Evolutionary conservation across 441 rosid species (phyloP).

Genomic region (Theobroma grandiflorum): DNA sequence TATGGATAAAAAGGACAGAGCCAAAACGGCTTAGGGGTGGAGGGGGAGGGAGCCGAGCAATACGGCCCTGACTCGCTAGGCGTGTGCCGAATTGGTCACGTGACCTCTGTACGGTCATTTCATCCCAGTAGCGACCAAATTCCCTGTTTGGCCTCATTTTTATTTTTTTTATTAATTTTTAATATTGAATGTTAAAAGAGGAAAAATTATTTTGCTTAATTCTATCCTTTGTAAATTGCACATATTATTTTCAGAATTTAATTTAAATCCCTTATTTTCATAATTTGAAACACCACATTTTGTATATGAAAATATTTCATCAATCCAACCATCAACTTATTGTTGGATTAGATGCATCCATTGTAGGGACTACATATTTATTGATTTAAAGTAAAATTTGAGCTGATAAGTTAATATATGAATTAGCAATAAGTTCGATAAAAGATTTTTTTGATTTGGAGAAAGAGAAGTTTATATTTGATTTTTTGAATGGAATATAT

Average conservation of each 20-base stretch:
- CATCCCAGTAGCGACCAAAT: not conserved
- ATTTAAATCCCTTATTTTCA: not conserved
- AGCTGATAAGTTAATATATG: too few species aligned
- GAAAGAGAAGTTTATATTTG: too few species aligned
- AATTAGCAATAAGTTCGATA: too few species aligned
- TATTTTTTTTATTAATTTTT: too few species aligned
- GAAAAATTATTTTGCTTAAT: not conserved
- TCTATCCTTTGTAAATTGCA: not conserved
- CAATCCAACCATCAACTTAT: not conserved
- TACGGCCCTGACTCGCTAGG: constrained; percentile 27
- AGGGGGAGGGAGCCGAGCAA: constrained; percentile 20
- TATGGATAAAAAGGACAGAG: not conserved
- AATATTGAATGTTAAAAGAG: not conserved
- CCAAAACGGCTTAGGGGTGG: constrained; percentile 27
- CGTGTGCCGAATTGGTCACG: constrained; percentile 39
- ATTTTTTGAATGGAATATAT: too few species aligned
- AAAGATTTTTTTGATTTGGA: too few species aligned
- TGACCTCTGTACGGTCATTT: constrained; percentile 31
- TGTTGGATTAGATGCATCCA: too few species aligned
- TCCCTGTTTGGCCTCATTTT: constrained; percentile 9
- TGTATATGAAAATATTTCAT: not conserved
- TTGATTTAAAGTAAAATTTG: too few species aligned
- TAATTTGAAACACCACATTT: not conserved
- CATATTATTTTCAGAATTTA: not conserved
- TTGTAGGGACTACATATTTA: too few species aligned